Evolutionary conservation across 768 basidiomycete species (phyloP).

Genomic region (Agaricus sinodeliciosus): DNA sequence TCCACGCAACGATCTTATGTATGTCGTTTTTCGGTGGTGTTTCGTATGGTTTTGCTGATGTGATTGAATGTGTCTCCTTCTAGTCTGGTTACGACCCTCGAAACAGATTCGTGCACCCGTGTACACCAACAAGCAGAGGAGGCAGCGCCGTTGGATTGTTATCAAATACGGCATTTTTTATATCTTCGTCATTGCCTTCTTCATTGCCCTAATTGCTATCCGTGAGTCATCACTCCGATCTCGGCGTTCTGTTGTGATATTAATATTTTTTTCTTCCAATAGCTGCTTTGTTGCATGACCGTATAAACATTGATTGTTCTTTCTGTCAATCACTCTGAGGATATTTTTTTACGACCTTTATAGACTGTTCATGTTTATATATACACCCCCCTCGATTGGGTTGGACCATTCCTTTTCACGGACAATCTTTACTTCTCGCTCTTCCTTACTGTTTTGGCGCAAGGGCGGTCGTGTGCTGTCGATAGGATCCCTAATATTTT

Average conservation of each 20-base stretch:
- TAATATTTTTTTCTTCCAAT: constrained; percentile 9
- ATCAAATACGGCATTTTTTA: constrained; percentile 82
- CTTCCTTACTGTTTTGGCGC: neutral
- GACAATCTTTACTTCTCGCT: constrained; percentile 16
- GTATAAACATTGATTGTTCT: constrained; percentile 54
- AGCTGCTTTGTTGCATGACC: constrained; percentile 60
- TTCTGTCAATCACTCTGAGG: constrained; percentile 61
- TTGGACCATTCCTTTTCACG: constrained; percentile 26
- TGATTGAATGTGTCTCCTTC: neutral
- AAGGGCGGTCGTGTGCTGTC: constrained; percentile 5
- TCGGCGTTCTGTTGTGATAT: constrained; percentile 9
- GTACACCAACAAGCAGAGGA: constrained; percentile 84
- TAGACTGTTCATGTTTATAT: constrained; percentile 24
- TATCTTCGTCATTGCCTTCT: constrained; percentile 56
- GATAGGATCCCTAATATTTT: neutral
- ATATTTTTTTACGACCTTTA: constrained; percentile 31
- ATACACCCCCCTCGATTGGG: constrained; percentile 17
- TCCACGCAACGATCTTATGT: constrained; percentile 92
- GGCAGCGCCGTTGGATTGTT: constrained; percentile 86
- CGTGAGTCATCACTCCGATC: constrained; percentile 43
- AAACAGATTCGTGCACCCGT: constrained; percentile 91
- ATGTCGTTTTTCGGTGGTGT: constrained; percentile 23
- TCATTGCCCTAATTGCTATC: constrained; percentile 70
- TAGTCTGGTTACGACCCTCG: constrained; percentile 93
- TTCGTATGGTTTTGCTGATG: constrained; percentile 15